Percentiles rank a stretch among this genome's conserved stretches.
Evolutionary conservation across 78 protist genomes (phyloP).

Genomic region (Pigoraptor vietnamica): DNA sequence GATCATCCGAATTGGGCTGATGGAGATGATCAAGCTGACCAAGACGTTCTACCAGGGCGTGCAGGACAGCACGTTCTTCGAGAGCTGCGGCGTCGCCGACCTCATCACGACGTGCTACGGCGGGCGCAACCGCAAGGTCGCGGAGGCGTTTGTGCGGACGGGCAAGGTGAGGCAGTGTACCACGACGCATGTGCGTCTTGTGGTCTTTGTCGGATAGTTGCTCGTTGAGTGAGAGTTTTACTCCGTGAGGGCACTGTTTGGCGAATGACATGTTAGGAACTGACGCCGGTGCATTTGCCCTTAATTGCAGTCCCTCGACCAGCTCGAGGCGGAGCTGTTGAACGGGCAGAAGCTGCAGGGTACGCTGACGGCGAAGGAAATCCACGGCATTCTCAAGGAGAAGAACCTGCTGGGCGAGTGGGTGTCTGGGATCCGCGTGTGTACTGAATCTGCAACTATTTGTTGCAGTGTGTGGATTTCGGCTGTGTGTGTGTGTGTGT

Average conservation of each 20-base stretch:
- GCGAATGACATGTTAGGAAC: too few relatives aligned
- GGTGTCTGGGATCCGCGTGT: too few relatives aligned
- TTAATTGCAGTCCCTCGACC: conserved; percentile 16
- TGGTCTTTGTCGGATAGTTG: neutral
- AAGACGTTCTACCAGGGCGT: conserved; percentile 14
- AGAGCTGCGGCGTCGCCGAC: conserved; percentile 72
- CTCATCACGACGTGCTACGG: conserved; percentile 66
- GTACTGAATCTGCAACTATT: too few relatives aligned
- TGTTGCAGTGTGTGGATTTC: too few relatives aligned
- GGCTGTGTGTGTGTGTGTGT: too few relatives aligned
- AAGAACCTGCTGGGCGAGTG: conserved; percentile 4
- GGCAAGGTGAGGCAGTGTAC: neutral
- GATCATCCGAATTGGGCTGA: conserved; percentile 59
- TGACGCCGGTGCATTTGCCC: neutral
- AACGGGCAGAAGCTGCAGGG: conserved; percentile 75
- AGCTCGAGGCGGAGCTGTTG: conserved; percentile 55
- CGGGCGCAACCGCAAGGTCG: conserved; percentile 58
- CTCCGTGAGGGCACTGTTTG: neutral
- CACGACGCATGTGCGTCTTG: neutral
- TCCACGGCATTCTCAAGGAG: conserved; percentile 30
- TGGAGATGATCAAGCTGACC: conserved; percentile 48
- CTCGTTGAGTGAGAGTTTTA: neutral
- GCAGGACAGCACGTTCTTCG: conserved; percentile 32
- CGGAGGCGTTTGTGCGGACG: conserved; percentile 46
- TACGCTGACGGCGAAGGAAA: conserved; percentile 45